A percentile compares a stretch with the other conserved stretches of the same genome.
Evolutionary conservation across 805 yeast genomes (phyloP).

Genomic region (Cyberlindnera euphorbiiphila): DNA sequence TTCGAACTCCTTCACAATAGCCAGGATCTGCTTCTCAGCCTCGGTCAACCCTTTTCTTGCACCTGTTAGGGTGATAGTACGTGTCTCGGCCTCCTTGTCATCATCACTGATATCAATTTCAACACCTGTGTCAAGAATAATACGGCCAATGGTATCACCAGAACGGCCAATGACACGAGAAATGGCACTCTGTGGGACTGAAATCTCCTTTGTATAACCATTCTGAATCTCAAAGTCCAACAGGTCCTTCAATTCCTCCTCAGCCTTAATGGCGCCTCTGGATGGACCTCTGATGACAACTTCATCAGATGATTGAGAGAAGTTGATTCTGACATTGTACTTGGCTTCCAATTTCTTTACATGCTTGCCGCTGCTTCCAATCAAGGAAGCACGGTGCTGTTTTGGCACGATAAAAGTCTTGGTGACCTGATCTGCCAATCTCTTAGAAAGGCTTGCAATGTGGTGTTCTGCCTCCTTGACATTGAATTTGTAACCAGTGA

Average conservation of each 20-base stretch:
- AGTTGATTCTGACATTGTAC: conserved; percentile 75
- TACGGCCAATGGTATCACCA: conserved; percentile 80
- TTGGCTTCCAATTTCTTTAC: conserved; percentile 83
- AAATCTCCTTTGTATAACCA: conserved; percentile 60
- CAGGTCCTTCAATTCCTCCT: conserved; percentile 78
- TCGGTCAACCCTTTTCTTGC: conserved; percentile 68
- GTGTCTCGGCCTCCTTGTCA: conserved; percentile 46
- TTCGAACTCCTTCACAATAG: conserved; percentile 59
- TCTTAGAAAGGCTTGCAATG: conserved; percentile 56
- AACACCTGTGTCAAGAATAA: conserved; percentile 58
- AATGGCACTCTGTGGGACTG: conserved; percentile 70
- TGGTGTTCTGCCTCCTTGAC: conserved; percentile 67
- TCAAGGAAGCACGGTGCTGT: conserved; percentile 74
- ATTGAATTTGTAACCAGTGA: conserved; percentile 76
- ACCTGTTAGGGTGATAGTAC: conserved; percentile 72
- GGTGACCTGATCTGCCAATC: conserved; percentile 78
- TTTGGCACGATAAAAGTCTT: conserved; percentile 65
- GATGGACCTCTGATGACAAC: conserved; percentile 84
- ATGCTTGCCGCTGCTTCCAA: conserved; percentile 80
- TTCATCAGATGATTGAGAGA: conserved; percentile 62
- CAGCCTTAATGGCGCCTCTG: conserved; percentile 78
- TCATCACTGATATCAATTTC: conserved; percentile 39
- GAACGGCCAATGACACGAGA: conserved; percentile 85
- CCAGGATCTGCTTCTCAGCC: conserved; percentile 61
- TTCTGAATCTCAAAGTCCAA: conserved; percentile 84